Base-by-base conservation (phyloP, 805 yeast species). In the Ogataea nitratoaversa region DNA sequence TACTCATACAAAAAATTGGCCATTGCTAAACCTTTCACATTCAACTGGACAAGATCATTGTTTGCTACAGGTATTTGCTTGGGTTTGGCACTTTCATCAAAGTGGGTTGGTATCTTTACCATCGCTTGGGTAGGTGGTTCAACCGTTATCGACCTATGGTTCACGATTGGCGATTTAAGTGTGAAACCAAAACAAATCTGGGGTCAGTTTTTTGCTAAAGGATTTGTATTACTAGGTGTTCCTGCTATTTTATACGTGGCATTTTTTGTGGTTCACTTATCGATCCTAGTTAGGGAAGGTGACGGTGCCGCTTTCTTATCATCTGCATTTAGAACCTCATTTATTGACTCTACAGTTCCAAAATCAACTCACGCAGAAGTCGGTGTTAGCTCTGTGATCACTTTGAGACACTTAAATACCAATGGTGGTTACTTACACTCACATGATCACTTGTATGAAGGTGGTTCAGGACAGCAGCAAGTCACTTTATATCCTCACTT, bases 21-120 rank as follows among this genome's bases (percentile, higher is more conserved):
- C 63, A 62, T 76, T 41, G 79, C 74, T 52, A 68, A 68, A 38
- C 83, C 95, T n/a, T 75, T 78, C 53, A 51, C 83, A 14, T 55
- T 59, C 32, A 63, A 57, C 18, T 81, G 90, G 78, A 78, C 60
- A 56, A 79, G 72, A 54, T 63, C 79, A n/a, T 62, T 85, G 49
- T 20, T 78, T 22, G 70, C 80, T n/a, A 71, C 86, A 32, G 85
- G 84, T 50, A 58, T 81, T 38, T 78, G 79, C n/a, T 64, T 84
- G 42, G 95, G 93, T 38, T 67, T 84, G 42, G 84, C 93, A 4
- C 64, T 79, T 17, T 75, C 84, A 19, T 78, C 90, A 24, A 85
- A 85, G 62, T 84, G 93, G 93, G 93, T 84, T 34, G 95, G 95
- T 46, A 64, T 84, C 30, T 84, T 84, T 65, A 85, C 95, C 16